Base-by-base conservation (phyloP, 768 basidiomycete genomes). In the Favolaschia claudopus region DNA sequence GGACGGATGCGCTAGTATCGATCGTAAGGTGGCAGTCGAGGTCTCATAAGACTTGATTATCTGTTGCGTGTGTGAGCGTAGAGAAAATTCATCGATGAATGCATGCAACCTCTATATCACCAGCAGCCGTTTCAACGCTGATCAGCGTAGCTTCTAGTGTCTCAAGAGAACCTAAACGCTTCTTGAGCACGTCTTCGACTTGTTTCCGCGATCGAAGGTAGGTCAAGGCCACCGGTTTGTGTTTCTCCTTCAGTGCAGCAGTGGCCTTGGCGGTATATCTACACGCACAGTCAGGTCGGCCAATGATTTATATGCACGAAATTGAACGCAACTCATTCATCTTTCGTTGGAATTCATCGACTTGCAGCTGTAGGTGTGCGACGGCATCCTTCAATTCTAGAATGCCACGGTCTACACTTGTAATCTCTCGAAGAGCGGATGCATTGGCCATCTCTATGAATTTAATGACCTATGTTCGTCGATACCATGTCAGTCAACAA, bases 41-140 rank as follows among this genome's bases (percentile, higher is more conserved):
- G 88, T 86, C 72, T 93, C 85, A 69, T 96, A 99, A 0, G 88
- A 85, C 64, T 84, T 85, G 85, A 99, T 87, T 46, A 97, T 91
- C 93, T 95, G 62, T 50, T n/a, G 46, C 56, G 55, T 46, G 8
- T 38, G 49, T 19, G 1, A 27, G 51, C 24, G 61, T 55, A 47
- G 47, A 29, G 3, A 43, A 3, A 7, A 47, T 34, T 19, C 33
- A 47, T 13, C n/a, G 37, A 39, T 38, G 15, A 50, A 53, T 34
- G 69, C 77, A 38, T 69, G n/a, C n/a, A n/a, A 95, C 95, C 80
- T 94, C 89, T 12, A 95, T 81, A 72, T 98, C 92, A 3, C 89
- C 89, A 27, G 92, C 92, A n/a, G 95, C 92, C 4, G 88, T 84
- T 74, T 99, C 94, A 6, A 98, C 93, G 40, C 85, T 83, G 40